A percentile compares a stretch with the other conserved stretches of the same genome.
Evolutionary conservation across 2,329 filamentous ascomycete genomes (phyloP).

Genomic region (Claviceps capensis): DNA sequence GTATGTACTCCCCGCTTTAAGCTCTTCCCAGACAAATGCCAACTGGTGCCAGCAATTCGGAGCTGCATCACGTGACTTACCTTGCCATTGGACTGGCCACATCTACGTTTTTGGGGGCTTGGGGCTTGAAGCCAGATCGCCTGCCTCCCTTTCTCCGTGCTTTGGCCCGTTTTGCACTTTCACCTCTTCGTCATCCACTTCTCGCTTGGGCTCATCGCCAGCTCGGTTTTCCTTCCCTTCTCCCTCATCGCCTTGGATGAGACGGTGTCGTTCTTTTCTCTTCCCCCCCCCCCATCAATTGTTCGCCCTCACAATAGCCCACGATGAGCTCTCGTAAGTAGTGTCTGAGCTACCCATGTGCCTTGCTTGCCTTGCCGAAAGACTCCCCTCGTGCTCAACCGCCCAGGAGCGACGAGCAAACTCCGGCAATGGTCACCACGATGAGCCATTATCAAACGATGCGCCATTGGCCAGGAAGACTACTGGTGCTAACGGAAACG

Average conservation of each 20-base stretch:
- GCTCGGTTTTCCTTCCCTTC: slow-evolving; percentile 21
- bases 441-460: slow-evolving; percentile 1
- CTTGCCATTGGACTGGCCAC: slow-evolving; percentile 26
- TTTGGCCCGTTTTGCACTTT: slow-evolving; percentile 14
- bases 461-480: slow-evolving; percentile 15
- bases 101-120: slow-evolving; percentile 23
- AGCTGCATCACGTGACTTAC: slow-evolving; percentile 13
- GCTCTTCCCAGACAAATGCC: neutral
- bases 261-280: slow-evolving; percentile 25
- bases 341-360: slow-evolving; percentile 5
- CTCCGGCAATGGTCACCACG: neutral
- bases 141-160: slow-evolving; percentile 21
- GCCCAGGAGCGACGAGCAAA: slow-evolving; percentile 2
- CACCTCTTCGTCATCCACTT: slow-evolving; percentile 17
- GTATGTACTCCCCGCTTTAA: neutral
- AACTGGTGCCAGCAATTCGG: neutral
- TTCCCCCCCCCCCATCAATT: slow-evolving; percentile 3
- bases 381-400: neutral
- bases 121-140: slow-evolving; percentile 29
- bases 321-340: slow-evolving; percentile 44
- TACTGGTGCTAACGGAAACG: slow-evolving; percentile 14
- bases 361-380: neutral
- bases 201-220: slow-evolving; percentile 21
- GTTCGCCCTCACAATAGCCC: slow-evolving; percentile 21
- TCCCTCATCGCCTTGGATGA: slow-evolving; percentile 25